phyloP scores from a whole-genome alignment of 2,329 filamentous ascomycete genomes.

The Neonectria magnoliae region DNA sequence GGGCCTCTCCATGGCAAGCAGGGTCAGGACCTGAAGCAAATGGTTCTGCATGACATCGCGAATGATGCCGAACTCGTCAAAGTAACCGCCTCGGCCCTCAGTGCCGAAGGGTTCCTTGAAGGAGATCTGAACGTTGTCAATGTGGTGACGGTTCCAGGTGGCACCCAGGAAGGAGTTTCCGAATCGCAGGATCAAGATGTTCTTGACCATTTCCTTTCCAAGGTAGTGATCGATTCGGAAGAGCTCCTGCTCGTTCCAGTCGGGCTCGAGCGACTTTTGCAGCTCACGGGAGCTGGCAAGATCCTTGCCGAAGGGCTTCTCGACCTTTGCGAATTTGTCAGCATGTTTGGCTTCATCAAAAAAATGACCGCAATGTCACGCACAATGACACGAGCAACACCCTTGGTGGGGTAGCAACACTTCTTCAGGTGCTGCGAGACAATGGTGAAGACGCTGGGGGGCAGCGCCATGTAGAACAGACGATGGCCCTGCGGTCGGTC shows the following conservation, averaged over 20 bases:
- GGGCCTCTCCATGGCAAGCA: constrained; percentile 97
- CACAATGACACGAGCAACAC: constrained; percentile 93
- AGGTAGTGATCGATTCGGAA: constrained; percentile 99
- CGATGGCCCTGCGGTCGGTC: constrained; percentile 85
- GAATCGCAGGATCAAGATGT: constrained; percentile 96
- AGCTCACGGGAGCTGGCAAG: constrained; percentile 92
- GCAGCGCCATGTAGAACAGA: constrained; percentile 99
- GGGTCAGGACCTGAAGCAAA: constrained; percentile 92
- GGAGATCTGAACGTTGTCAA: constrained; percentile 98
- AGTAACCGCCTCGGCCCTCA: constrained; percentile 97
- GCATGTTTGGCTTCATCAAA: background rate
- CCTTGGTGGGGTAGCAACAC: constrained; percentile 93
- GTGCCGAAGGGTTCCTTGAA: constrained; percentile 99
- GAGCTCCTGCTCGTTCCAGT: constrained; percentile 99
- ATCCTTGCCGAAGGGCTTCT: constrained; percentile 99
- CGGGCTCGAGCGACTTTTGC: constrained; percentile 92
- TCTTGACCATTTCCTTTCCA: constrained; percentile 99
- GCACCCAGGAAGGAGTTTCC: constrained; percentile 99
- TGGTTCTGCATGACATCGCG: constrained; percentile 99
- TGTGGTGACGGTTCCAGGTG: constrained; percentile 99
- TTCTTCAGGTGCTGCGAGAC: constrained; percentile 97
- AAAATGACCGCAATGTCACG: constrained; percentile 50
- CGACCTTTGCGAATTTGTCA: constrained; percentile 70
- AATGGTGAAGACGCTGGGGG: constrained; percentile 96
- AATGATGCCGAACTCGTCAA: constrained; percentile 99